Conservation (phyloP, 23 red algal species). For the Gracilariopsis chorda region DNA sequence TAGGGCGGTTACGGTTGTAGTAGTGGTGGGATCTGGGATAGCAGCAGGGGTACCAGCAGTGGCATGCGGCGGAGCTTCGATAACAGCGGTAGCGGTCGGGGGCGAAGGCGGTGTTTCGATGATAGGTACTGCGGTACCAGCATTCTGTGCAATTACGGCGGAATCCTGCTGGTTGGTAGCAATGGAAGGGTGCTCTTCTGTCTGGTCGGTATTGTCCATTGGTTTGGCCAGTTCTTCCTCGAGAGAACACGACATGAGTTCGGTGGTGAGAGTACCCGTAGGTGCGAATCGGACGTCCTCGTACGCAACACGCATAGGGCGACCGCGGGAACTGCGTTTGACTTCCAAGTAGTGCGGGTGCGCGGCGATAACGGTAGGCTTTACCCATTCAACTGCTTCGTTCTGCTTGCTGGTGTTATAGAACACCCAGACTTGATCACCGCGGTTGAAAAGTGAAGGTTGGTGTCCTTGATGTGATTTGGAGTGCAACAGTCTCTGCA, state of each 20-base stretch:
- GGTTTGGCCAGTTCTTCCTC: slow-evolving; percentile 25
- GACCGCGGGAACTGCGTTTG: not conserved
- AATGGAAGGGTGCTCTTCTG: too few species aligned
- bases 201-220: too few species aligned
- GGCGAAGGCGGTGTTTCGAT: too few species aligned
- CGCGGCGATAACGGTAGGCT: not conserved
- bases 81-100: too few species aligned
- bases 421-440: not conserved
- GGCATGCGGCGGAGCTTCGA: too few species aligned
- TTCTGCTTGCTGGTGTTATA: not conserved
- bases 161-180: too few species aligned
- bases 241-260: slow-evolving; percentile 35
- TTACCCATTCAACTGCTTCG: not conserved
- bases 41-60: not conserved
- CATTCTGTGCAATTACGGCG: too few species aligned
- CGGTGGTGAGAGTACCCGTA: not conserved
- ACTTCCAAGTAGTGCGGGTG: not conserved
- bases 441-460: not conserved
- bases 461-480: not conserved
- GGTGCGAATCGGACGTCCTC: slow-evolving; percentile 32
- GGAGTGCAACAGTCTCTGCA: not conserved
- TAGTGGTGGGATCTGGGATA: too few species aligned
- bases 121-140: too few species aligned
- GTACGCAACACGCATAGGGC: slow-evolving; percentile 10
- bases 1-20: too few species aligned